Percentiles rank a stretch among this genome's conserved stretches.
Evolutionary conservation across 805 yeast species (phyloP).

Genomic region (Metschnikowia drakensbergensis): DNA sequence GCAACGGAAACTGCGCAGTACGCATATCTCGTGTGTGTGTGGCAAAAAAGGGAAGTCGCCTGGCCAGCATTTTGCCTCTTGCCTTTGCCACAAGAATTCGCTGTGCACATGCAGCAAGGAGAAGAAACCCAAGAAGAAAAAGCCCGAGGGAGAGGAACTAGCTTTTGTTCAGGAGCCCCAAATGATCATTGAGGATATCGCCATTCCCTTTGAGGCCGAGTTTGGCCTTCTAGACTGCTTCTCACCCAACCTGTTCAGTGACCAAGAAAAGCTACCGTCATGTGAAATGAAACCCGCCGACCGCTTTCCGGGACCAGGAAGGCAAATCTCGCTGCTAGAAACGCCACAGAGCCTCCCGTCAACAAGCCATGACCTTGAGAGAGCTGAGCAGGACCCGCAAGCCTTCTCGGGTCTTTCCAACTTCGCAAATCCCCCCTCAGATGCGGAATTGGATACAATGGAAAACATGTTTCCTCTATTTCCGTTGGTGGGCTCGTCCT

Average conservation of each 20-base stretch:
- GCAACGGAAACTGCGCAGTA: conserved; percentile 60
- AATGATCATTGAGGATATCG: conserved; percentile 25
- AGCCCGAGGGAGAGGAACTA: background rate
- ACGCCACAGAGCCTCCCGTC: background rate
- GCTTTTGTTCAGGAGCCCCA: background rate
- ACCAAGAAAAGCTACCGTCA: background rate
- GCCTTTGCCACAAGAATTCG: conserved; percentile 36
- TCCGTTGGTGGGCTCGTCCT: conserved; percentile 37
- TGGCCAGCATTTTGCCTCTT: conserved; percentile 34
- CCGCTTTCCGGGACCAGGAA: background rate
- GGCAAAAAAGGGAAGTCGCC: conserved; percentile 48
- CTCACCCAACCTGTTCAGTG: conserved; percentile 11
- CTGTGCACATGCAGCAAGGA: conserved; percentile 39
- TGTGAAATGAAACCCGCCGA: background rate
- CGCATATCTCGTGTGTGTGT: conserved; percentile 71
- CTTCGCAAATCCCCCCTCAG: conserved; percentile 17
- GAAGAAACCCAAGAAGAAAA: conserved; percentile 17
- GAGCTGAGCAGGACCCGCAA: background rate
- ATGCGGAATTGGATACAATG: conserved; percentile 25
- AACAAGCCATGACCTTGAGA: background rate
- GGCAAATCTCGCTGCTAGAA: background rate
- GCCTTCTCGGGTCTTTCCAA: conserved; percentile 3
- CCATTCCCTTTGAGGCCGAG: conserved; percentile 29
- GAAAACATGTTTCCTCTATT: conserved; percentile 41
- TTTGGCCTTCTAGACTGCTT: conserved; percentile 42